Evolutionary conservation across 805 yeast genomes (phyloP), one percentile per base, ranked within the genome.

Genomic region (Metschnikowia reukaufii): DNA sequence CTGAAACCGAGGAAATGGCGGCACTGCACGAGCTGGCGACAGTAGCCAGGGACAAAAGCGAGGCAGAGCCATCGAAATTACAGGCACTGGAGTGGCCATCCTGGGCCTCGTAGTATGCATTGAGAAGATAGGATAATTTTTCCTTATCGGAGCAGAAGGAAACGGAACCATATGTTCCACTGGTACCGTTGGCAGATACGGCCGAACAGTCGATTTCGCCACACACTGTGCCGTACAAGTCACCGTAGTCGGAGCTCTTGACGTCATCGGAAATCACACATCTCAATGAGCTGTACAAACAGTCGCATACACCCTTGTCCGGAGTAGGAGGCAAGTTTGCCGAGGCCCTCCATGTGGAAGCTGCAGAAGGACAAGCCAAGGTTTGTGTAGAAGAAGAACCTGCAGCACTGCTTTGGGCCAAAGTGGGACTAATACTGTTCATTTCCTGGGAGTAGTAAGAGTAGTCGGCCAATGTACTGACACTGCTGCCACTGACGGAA

Each of bases 271-370:
- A 54, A 46, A 86, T 78, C 52, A 83, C 85, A 79, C 95, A 86
- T 18, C 65, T 44, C 55, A 77, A 70, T 10, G 89, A 68, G 21
- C 59, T 57, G 30, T 74, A 60, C 72, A 84, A 72, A 74, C 95
- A 86, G 50, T 76, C 70, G 75, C 94, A 86, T 46, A 78, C 72
- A 38, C 64, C 74, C 42, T 75, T 63, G 59, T 85, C 77, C 54
- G 95, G 95, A 44, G 89, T 83, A 66, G 94, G 95, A 60, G 95
- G 95, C 62, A 86, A 74, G 27, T 60, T 66, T n/a, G 84, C 74
- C 27, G 82, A 64, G 46, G 90, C 94, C 47, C 68, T 67, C 94
- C 94, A 86, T 65, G 78, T 58, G 8, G 65, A 31, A 47, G 70
- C 66, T 23, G 67, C 50, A 16, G 86, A 71, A 53, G 92, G 92